Base-by-base conservation (phyloP, 1,139 yeast genomes). In the Blastobotrys persicus region DNA sequence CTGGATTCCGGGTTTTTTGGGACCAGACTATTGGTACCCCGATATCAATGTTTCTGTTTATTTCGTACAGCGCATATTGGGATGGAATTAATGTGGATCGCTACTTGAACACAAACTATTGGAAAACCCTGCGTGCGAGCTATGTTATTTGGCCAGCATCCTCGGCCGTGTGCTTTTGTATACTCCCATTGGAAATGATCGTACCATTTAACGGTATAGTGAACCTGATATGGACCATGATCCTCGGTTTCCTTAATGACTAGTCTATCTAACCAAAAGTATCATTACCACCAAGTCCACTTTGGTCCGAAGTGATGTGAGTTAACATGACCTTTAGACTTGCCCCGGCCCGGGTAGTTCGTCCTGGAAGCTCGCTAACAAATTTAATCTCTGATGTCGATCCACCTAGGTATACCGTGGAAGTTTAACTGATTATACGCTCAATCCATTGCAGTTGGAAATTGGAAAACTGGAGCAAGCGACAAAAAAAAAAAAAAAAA, bases 121-220 rank as follows among this genome's bases (percentile, higher is more conserved):
- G 53, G 31, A 55, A 55, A 17, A 62, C 69, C 3, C 56, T 68
- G 33, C 58, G 59, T 42, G 59, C 62, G 32, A 64, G 70, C 39
- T 58, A 65, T 45, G 39, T 68, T 4, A 58, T 69, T 23, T 69
- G 73, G 73, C 73, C 73, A 3, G 40, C 62, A 4, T 68, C 70
- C 1, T 68, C 72, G 2, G 47, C 59, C 2, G 55, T 67, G 5
- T 62, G 66, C 42, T 69, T 69, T 50, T 59, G 57, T 31, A 47
- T 63, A 32, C 56, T 69, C 6, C 66, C 68, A 2, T 59, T 57
- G 18, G 57, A 57, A 37, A 56, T 61, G 48, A 59, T 67, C 31
- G 69, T 68, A 9, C 66, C 70, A 2, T 67, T 67, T 55, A 66
- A 63, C 51, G 59, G 69, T 20, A 37, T 60, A 16, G 63, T 67